A percentile compares a stretch with the other conserved stretches of the same genome.
These are phyloP conservation scores for Didymella exigua DNA, from an alignment of 2,329 filamentous ascomycete species.

Conservation along the genomic window DNA sequence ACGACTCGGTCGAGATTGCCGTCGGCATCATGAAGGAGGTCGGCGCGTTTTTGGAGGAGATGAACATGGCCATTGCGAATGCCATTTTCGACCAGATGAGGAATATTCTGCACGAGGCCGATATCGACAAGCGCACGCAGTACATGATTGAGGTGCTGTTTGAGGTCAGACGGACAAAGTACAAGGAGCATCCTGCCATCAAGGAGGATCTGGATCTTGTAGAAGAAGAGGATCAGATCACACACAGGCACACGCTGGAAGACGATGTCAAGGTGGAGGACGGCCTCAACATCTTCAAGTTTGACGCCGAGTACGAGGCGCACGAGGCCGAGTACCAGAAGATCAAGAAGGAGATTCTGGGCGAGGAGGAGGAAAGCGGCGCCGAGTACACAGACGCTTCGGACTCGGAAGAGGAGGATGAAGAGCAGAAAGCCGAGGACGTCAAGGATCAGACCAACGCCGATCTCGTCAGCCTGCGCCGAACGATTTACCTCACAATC, in stretches of 20 bases:
- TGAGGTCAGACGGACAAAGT: slow-evolving; percentile 93
- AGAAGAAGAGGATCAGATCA: slow-evolving; percentile 98
- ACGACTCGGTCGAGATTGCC: slow-evolving; percentile 97
- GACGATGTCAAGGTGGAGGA: slow-evolving; percentile 80
- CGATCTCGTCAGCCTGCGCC: slow-evolving; percentile 88
- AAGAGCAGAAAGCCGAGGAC: slow-evolving; percentile 82
- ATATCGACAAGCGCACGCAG: slow-evolving; percentile 97
- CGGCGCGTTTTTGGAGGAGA: slow-evolving; percentile 91
- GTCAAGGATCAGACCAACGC: slow-evolving; percentile 98
- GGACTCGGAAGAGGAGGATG: slow-evolving; percentile 73
- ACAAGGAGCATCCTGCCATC: slow-evolving; percentile 90
- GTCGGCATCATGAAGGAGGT: slow-evolving; percentile 92
- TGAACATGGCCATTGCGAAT: slow-evolving; percentile 85
- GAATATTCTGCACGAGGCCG: slow-evolving; percentile 92
- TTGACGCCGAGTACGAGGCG: slow-evolving; percentile 85
- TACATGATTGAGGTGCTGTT: slow-evolving; percentile 99
- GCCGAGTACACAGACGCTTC: slow-evolving; percentile 69
- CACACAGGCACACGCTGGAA: slow-evolving; percentile 81
- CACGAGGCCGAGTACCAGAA: slow-evolving; percentile 89
- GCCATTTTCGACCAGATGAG: slow-evolving; percentile 96
- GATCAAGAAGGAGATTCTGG: slow-evolving; percentile 90
- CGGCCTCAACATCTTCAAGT: slow-evolving; percentile 93
- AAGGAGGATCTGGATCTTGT: slow-evolving; percentile 93
- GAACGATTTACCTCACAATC: slow-evolving; percentile 96
- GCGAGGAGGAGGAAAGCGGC: slow-evolving; percentile 74